These are phyloP conservation scores for Nectriaceae sp. DNA, from an alignment of 2,329 filamentous ascomycete species.

Conservation along the genomic window DNA sequence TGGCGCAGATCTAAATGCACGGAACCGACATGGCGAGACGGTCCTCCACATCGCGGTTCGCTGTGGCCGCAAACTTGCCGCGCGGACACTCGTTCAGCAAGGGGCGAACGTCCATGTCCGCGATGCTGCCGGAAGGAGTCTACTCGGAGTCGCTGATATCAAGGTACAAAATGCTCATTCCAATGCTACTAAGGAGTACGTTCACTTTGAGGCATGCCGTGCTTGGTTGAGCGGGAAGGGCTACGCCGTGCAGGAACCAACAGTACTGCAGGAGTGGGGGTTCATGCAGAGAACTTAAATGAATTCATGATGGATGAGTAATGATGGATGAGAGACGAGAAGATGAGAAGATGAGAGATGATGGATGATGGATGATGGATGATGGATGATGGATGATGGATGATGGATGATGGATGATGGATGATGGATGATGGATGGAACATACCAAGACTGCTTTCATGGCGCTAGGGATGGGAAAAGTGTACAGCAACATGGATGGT, in stretches of 20 bases:
- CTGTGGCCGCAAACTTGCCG: conserved; percentile 53
- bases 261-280: conserved; percentile 44
- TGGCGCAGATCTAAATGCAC: conserved; percentile 49
- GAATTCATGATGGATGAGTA: not conserved
- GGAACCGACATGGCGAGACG: conserved; percentile 57
- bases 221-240: conserved; percentile 45
- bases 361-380: not conserved
- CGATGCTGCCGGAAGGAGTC: conserved; percentile 45
- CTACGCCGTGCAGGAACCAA: conserved; percentile 41
- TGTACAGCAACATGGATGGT: not conserved
- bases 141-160: conserved; percentile 48
- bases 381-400: not conserved
- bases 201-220: conserved; percentile 47
- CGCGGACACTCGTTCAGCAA: conserved; percentile 46
- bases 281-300: not conserved
- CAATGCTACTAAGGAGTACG: conserved; percentile 37
- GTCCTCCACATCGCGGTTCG: conserved; percentile 56
- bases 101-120: conserved; percentile 51
- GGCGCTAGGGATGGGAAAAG: not conserved
- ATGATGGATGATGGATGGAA: not conserved
- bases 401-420: no score
- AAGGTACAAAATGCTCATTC: conserved; percentile 36
- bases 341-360: not conserved
- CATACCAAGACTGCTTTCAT: not conserved
- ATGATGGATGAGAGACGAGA: not conserved